phyloP scores from a whole-genome alignment of 108 stramenopile genomes.

The Skeletonema menzelii region DNA sequence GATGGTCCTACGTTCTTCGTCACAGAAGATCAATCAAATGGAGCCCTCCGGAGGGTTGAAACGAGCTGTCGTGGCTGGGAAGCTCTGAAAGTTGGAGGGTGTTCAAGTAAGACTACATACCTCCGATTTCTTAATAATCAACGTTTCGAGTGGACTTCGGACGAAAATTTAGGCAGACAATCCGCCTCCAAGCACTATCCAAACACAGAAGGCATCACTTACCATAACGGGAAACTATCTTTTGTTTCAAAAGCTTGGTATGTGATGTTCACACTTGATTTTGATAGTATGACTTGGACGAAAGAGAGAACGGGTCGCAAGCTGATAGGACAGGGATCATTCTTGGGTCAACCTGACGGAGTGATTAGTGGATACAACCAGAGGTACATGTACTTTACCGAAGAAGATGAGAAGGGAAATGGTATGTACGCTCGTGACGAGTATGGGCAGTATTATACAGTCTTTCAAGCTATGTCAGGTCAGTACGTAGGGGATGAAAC shows the following conservation, averaged over 20 bases:
- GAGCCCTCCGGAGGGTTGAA: not conserved
- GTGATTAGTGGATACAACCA: not conserved
- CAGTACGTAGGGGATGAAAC: not conserved
- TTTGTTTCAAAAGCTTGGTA: not conserved
- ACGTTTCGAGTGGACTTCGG: not conserved
- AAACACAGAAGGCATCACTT: not conserved
- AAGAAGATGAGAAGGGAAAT: conserved; percentile 13
- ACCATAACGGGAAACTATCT: not conserved
- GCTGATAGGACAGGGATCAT: not conserved
- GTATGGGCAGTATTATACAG: conserved; percentile 12
- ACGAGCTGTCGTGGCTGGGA: not conserved
- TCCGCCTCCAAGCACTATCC: not conserved
- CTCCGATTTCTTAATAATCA: not conserved
- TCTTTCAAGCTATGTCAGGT: conserved; percentile 15
- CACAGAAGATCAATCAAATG: not conserved
- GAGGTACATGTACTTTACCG: conserved; percentile 24
- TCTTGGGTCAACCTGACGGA: not conserved
- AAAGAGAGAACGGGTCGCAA: not conserved
- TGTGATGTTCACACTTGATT: not conserved
- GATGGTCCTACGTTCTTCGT: not conserved
- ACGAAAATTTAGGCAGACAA: not conserved
- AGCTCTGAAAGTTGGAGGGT: not conserved
- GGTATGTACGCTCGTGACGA: conserved; percentile 22
- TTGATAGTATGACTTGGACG: not conserved
- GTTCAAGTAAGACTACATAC: not conserved